Evolutionary conservation across 805 yeast genomes (phyloP).

Genomic region (Metschnikowia arizonensis): DNA sequence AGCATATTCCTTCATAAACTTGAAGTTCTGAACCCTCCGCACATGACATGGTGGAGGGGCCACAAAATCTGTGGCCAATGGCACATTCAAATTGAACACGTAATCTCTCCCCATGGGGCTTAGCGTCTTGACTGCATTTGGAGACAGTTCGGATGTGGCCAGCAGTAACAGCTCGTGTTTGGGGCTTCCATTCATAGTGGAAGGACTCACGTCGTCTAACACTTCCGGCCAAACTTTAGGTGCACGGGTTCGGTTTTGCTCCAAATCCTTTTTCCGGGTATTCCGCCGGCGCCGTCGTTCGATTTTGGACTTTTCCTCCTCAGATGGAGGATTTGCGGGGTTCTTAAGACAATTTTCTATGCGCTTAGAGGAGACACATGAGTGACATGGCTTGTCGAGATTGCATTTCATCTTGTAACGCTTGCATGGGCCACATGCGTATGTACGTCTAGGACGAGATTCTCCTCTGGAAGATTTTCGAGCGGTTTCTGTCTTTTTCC

Average conservation of each 20-base stretch:
- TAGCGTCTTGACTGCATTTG: neutral
- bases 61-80: constrained; percentile 10
- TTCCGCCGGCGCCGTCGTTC: constrained; percentile 27
- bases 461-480: neutral
- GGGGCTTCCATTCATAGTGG: neutral
- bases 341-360: constrained; percentile 33
- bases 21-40: constrained; percentile 9
- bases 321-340: constrained; percentile 45
- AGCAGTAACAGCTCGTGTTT: neutral
- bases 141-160: constrained; percentile 4
- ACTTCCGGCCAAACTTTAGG: neutral
- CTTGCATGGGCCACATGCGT: constrained; percentile 55
- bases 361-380: constrained; percentile 40
- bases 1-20: constrained; percentile 9
- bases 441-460: constrained; percentile 39
- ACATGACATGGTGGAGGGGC: constrained; percentile 9
- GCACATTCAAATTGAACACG: constrained; percentile 7
- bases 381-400: constrained; percentile 43
- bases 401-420: constrained; percentile 53
- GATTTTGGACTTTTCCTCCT: constrained; percentile 32
- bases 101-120: constrained; percentile 1
- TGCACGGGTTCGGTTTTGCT: neutral
- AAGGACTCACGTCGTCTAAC: neutral
- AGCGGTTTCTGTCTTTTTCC: neutral
- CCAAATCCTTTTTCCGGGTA: constrained; percentile 1